A percentile compares a stretch with the other conserved stretches of the same genome.
Evolutionary conservation across 176 grass and related monocot species (phyloP).

Genomic region (Canna indica): DNA sequence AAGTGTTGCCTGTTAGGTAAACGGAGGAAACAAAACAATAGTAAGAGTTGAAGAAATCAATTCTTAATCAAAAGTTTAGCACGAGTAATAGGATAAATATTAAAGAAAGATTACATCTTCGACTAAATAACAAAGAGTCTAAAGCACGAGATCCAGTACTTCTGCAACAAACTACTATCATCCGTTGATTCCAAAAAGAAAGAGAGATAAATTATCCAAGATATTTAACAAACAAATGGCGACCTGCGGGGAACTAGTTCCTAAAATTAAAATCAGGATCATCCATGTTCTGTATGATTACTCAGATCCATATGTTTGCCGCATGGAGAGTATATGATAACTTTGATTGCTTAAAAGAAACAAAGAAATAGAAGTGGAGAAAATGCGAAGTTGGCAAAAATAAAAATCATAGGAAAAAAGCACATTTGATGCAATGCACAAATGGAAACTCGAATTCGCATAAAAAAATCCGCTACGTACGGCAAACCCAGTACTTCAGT

Average conservation of each 20-base stretch:
- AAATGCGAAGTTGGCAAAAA: neutral
- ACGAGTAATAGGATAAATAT: neutral
- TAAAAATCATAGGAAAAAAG: too few species aligned
- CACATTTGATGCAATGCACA: too few species aligned
- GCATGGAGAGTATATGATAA: neutral
- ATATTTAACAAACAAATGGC: neutral
- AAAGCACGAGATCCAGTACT: too few species aligned
- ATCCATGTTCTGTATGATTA: neutral
- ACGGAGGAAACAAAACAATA: neutral
- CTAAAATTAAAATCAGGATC: neutral
- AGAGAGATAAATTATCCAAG: neutral
- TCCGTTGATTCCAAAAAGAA: neutral
- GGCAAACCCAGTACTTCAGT: neutral
- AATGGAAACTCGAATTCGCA: too few species aligned
- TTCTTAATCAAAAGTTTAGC: neutral
- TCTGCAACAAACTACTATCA: too few species aligned
- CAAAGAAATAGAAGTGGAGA: neutral
- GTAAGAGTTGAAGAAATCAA: neutral
- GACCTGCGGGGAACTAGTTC: neutral
- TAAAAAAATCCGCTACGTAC: neutral
- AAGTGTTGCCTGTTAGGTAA: slow-evolving; percentile 2
- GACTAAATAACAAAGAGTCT: too few species aligned
- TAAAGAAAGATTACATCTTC: neutral
- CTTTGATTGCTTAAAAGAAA: neutral
- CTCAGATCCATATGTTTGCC: neutral